These are phyloP conservation scores for Achlya hypogyna DNA, from an alignment of 352 stramenopile genomes.

Conservation along the genomic window DNA sequence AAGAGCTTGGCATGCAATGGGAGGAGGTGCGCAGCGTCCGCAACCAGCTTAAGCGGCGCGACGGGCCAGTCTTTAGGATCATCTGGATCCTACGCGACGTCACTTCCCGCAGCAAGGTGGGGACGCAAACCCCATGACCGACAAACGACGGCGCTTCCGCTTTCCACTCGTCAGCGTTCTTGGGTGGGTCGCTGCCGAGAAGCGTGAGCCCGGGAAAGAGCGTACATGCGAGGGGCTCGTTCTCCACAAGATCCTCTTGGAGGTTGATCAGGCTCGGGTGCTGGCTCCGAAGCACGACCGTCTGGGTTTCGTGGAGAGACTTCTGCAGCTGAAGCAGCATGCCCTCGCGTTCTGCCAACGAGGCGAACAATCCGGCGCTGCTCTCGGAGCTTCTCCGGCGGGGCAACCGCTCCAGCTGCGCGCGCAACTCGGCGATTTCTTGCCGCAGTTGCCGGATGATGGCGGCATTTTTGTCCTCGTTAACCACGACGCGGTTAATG, in stretches of 20 bases:
- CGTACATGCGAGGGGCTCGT: slow-evolving; percentile 34
- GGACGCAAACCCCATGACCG: neutral
- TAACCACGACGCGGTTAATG: slow-evolving; percentile 71
- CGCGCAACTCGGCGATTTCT: slow-evolving; percentile 50
- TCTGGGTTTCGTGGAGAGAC: neutral
- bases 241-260: slow-evolving; percentile 24
- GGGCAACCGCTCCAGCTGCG: slow-evolving; percentile 32
- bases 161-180: neutral
- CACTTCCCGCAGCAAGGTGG: neutral
- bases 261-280: slow-evolving; percentile 44
- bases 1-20: slow-evolving; percentile 11
- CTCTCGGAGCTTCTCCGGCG: slow-evolving; percentile 26
- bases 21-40: neutral
- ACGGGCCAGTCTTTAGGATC: neutral
- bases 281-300: slow-evolving; percentile 25
- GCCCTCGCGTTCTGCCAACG: slow-evolving; percentile 37
- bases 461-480: slow-evolving; percentile 72
- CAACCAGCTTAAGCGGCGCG: neutral
- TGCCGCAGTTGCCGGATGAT: slow-evolving; percentile 70
- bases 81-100: neutral
- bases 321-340: slow-evolving; percentile 38
- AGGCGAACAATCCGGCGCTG: slow-evolving; percentile 27
- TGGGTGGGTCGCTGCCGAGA: slow-evolving; percentile 30
- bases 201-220: slow-evolving; percentile 36
- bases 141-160: neutral